These are phyloP conservation scores for Diaporthe eres DNA, from an alignment of 2,329 filamentous ascomycete genomes.

Conservation along the genomic window DNA sequence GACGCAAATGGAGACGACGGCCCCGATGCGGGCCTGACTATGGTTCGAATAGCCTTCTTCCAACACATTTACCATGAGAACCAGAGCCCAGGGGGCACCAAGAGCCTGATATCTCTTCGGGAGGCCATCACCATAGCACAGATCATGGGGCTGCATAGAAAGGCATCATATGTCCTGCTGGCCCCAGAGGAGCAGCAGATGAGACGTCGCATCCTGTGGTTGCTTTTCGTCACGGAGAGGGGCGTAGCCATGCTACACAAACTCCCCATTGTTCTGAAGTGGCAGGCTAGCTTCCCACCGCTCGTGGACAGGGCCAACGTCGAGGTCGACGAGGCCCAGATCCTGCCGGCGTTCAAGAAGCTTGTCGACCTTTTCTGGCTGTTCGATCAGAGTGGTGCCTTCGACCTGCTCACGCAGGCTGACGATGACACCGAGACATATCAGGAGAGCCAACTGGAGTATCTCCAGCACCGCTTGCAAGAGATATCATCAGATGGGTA, in stretches of 20 bases:
- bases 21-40: constrained; percentile 55
- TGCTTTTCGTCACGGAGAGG: constrained; percentile 64
- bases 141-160: constrained; percentile 61
- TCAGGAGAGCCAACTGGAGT: constrained; percentile 51
- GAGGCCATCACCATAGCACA: constrained; percentile 67
- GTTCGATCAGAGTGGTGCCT: constrained; percentile 64
- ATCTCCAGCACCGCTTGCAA: constrained; percentile 59
- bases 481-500: constrained; percentile 56
- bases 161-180: constrained; percentile 56
- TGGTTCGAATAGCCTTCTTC: constrained; percentile 63
- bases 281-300: constrained; percentile 54
- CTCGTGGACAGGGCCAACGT: constrained; percentile 49
- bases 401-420: constrained; percentile 59
- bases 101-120: constrained; percentile 62
- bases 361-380: constrained; percentile 64
- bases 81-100: constrained; percentile 58
- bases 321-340: constrained; percentile 56
- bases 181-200: constrained; percentile 58
- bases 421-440: constrained; percentile 50
- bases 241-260: constrained; percentile 66
- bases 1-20: constrained; percentile 44
- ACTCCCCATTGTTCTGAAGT: constrained; percentile 60
- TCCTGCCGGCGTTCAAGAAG: constrained; percentile 64
- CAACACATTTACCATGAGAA: constrained; percentile 68
- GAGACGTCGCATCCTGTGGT: constrained; percentile 60